Evolutionary conservation across 768 basidiomycete genomes (phyloP), one percentile per base, ranked within the genome.

Genomic region (Rhizopogon sp.): DNA sequence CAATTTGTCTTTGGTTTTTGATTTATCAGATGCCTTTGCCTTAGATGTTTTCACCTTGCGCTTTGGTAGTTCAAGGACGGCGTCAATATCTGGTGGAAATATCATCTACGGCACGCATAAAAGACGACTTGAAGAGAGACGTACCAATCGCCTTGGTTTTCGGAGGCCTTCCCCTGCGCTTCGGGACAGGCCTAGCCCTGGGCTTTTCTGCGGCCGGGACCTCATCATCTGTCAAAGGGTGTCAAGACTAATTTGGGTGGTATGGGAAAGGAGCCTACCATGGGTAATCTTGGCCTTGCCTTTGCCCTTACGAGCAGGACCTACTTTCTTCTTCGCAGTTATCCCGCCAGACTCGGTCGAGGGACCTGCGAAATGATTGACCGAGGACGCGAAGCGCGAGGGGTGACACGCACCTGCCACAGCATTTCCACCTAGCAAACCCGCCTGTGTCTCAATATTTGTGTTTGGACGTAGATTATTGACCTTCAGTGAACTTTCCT

Each of bases 81-180:
- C 39, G 22, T 35, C 11, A 14, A 49, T 22, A 20, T 25, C 45
- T 53, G 8, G 46, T 11, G 25, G 31, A 35, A 35, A 25, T 35
- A n/a, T n/a, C 37, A 7, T 45, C 42, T 46, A 33, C n/a, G 22
- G 3, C 16, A 35, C 25, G 43, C n/a, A 49, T 35, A 28, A 47
- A 14, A 33, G 31, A 17, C 35, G 2, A 25, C 20, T 20, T 11
- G 25, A 28, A 8, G 1, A 35, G 16, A 43, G 20, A 50, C 43
- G 17, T 53, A n/a, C 41, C 43, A 50, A 22, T 37, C 39, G 52
- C 47, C 52, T 60, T 60, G 2, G 46, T 46, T 17, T 62, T 66
- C 10, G 47, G 39, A 5, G 52, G 56, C 17, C 52, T 52, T 6
- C 58, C 56, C 40, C 56, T 58, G 9, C 60, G 66, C 31, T 58